These are phyloP conservation scores for Reutealis trisperma DNA, from an alignment of 345 rosid genomes.

Conservation along the genomic window DNA sequence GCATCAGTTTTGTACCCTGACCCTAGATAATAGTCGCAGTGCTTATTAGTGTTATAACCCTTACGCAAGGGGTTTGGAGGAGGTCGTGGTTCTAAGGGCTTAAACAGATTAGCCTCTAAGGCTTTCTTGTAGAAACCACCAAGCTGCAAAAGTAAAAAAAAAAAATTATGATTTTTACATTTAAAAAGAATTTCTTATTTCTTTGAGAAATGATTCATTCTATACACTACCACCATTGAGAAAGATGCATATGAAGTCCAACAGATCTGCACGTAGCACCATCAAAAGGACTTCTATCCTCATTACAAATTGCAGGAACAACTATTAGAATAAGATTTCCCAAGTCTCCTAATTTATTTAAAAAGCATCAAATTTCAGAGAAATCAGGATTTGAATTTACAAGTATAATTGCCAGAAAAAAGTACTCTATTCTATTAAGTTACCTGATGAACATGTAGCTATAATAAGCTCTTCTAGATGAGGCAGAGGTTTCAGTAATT, in stretches of 20 bases:
- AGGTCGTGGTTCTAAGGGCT: too few relatives aligned
- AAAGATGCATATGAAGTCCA: constrained; percentile 91
- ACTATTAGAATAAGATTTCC: constrained; percentile 81
- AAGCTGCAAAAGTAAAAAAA: constrained; percentile 49
- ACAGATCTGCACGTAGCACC: constrained; percentile 49
- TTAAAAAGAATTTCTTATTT: not conserved
- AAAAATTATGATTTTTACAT: not conserved
- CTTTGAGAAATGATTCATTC: not conserved
- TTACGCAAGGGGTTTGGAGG: too few relatives aligned
- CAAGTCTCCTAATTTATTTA: constrained; percentile 58
- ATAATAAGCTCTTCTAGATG: constrained; percentile 81
- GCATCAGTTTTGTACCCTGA: too few relatives aligned
- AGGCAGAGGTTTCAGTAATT: constrained; percentile 69
- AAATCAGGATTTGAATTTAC: not conserved
- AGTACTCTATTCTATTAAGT: not conserved
- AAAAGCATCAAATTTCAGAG: not conserved
- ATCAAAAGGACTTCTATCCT: constrained; percentile 71
- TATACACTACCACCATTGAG: constrained; percentile 84
- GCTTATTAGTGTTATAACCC: too few relatives aligned
- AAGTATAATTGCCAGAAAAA: not conserved
- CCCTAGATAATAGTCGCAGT: too few relatives aligned
- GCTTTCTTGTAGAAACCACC: constrained; percentile 94
- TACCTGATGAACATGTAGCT: constrained; percentile 85
- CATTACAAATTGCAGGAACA: constrained; percentile 82
- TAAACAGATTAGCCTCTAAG: too few relatives aligned